Percentiles rank a stretch among this genome's conserved stretches.
Evolutionary conservation across 2,329 filamentous ascomycete genomes (phyloP).

Genomic region (Aspergillus sp.): DNA sequence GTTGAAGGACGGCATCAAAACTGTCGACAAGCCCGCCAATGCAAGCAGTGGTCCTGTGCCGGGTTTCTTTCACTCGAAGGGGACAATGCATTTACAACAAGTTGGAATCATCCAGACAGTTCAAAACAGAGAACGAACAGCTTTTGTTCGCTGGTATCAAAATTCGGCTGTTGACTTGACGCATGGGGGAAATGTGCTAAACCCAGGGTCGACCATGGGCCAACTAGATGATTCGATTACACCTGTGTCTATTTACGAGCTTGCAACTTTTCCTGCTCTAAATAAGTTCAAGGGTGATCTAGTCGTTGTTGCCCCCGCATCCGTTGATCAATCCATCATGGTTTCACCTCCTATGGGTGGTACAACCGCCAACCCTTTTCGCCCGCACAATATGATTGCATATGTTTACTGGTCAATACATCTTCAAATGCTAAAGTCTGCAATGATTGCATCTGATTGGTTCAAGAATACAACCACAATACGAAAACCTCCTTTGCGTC

Average conservation of each 20-base stretch:
- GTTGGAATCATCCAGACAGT: conserved; percentile 60
- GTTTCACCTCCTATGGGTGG: not conserved
- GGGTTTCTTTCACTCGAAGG: not conserved
- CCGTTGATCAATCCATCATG: conserved; percentile 15
- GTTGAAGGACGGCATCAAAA: conserved; percentile 42
- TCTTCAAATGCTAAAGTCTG: conserved; percentile 19
- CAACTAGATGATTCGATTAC: conserved; percentile 42
- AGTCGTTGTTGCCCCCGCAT: conserved; percentile 47
- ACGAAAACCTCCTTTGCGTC: conserved; percentile 16
- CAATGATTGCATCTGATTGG: conserved; percentile 19
- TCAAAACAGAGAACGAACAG: conserved; percentile 56
- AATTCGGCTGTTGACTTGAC: conserved; percentile 38
- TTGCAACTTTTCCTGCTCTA: conserved; percentile 51
- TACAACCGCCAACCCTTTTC: not conserved
- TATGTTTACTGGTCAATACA: conserved; percentile 15
- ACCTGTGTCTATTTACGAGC: conserved; percentile 60
- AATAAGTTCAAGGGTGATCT: conserved; percentile 53
- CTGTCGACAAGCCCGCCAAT: conserved; percentile 1
- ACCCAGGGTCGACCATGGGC: conserved; percentile 46
- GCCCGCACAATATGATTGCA: not conserved
- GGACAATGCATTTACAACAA: conserved; percentile 38
- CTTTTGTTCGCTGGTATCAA: conserved; percentile 55
- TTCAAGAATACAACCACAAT: conserved; percentile 20
- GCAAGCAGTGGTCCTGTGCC: not conserved
- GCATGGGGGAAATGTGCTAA: conserved; percentile 33